Evolutionary conservation across 306 rosid species (phyloP).

Genomic region (Cicer chorassanicum): DNA sequence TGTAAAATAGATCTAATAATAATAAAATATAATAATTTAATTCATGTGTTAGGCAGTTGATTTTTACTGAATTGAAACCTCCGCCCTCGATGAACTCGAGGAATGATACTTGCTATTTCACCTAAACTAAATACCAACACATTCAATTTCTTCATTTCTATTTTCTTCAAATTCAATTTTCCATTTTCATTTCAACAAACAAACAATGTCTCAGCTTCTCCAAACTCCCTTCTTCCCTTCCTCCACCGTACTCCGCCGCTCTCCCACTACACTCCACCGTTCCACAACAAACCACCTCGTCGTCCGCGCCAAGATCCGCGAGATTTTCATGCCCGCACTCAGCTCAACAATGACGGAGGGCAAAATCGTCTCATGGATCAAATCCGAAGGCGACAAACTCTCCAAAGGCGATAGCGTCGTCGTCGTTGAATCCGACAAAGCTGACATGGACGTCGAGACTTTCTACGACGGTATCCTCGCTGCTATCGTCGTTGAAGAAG

Average conservation of each 20-base stretch:
- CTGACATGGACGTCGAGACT: slow-evolving; percentile 99
- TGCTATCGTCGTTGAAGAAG: slow-evolving; percentile 94
- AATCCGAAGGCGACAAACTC: slow-evolving; percentile 92
- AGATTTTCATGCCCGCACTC: slow-evolving; percentile 97
- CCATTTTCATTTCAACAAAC: slow-evolving; percentile 23
- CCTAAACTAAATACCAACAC: neutral
- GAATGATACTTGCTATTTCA: neutral
- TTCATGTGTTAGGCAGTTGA: no score
- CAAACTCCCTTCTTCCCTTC: slow-evolving; percentile 56
- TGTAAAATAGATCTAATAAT: no score
- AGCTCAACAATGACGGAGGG: slow-evolving; percentile 99
- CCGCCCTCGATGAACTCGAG: slow-evolving; percentile 92
- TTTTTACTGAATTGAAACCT: slow-evolving; percentile 49
- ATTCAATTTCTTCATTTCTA: neutral
- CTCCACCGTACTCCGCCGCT: slow-evolving; percentile 40
- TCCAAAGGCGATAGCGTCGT: slow-evolving; percentile 96
- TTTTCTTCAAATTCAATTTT: neutral
- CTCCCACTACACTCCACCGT: slow-evolving; percentile 8
- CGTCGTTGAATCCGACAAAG: slow-evolving; percentile 97
- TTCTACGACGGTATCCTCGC: slow-evolving; percentile 95
- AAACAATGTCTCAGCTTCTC: slow-evolving; percentile 83
- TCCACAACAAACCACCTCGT: neutral
- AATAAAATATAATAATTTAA: no score
- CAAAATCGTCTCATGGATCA: slow-evolving; percentile 92
- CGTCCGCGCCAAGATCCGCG: slow-evolving; percentile 87